Evolutionary conservation across 352 stramenopile genomes (phyloP), one percentile per base, ranked within the genome.

Genomic region (Pythium chondricola): DNA sequence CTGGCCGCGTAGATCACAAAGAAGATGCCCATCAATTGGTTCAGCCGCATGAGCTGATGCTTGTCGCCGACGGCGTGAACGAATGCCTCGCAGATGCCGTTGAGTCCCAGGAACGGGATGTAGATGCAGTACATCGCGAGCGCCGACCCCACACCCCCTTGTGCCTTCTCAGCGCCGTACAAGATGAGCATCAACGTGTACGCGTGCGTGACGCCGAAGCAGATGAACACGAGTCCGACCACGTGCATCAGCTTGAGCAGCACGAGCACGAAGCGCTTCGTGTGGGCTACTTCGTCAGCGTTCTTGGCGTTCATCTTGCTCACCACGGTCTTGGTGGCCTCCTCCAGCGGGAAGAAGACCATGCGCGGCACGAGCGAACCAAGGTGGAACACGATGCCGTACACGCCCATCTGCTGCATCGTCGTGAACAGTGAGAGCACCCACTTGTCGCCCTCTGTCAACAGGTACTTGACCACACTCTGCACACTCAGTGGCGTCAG

Each of bases 381-480:
- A 49, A 98, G 88, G 47, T 97, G 95, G 58, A 91, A 93, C 20
- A 95, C 94, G 35, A 98, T 84, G 39, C 95, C 95, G 65, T 98
- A 99, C 6, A 98, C 74, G 20, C 95, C 95, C 83, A 98, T 95
- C 57, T 97, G 76, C 63, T 98, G 80, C 35, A 91, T 80, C 40
- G 77, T 85, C 37, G 82, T 83, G n/a, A 96, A 82, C 4, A 85
- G 55, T 13, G 93, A 85, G 6, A 99, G 69, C 4, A 98, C 79
- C 65, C 98, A 96, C 60, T 96, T 96, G 69, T 99, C 95, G 16
- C 90, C 95, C 63, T 99, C 95, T 0, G 93, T 98, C 24, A 99
- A 72, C 8, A 97, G 56, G 67, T 98, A 97, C 71, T 99, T 99
- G 59, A 98, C 89, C 20, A 95, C 68, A 40, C 88, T 96, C 61